Evolutionary conservation across 1,139 yeast genomes (phyloP), one percentile per base, ranked within the genome.

Genomic region (Geotrichum restrictum): DNA sequence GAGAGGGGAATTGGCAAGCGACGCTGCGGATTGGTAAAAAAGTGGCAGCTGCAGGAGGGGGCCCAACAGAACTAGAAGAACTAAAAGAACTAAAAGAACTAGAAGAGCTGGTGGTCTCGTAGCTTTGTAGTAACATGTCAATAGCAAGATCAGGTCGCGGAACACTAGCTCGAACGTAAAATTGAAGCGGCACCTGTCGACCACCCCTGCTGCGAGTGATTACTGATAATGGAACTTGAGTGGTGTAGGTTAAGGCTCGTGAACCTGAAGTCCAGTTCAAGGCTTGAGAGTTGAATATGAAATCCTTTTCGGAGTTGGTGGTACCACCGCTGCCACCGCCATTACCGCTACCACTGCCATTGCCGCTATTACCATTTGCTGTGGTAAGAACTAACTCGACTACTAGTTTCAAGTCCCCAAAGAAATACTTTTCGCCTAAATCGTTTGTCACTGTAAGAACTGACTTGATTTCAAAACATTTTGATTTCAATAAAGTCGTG

Each of bases 381-480:
- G 24, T 34, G 36, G 34, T 38, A n/a, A 51, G 22, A 14, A 47
- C 40, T 4, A 53, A 14, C 40, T 49, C 45, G 3, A 49, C 50
- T 3, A 32, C 22, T 3, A 54, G 39, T 1, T 51, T 54, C 7
- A 59, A 61, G 27, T 58, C 55, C 7, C 70, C 70, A 49, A 57
- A 61, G 56, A 64, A 68, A 47, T 59, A 62, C 39, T 49, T 49
- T 42, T 68, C 71, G 1, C 71, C 71, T 13, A 68, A 57, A 48
- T 68, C 71, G 45, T 68, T 68, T n/a, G 65, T 56, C 40, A 68
- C 55, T 6, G 69, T 63, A 14, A 64, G 44, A 3, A 65, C 68
- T 1, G 61, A 49, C 38, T 56, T 45, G 18, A 50, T 19, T 24
- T 53, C 56, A 16, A 46, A 32, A 14, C 51, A 43, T 27, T 48